Evolutionary conservation across 2,329 filamentous ascomycete genomes (phyloP), one percentile per base, ranked within the genome.

Genomic region (Aspergillus ruber): DNA sequence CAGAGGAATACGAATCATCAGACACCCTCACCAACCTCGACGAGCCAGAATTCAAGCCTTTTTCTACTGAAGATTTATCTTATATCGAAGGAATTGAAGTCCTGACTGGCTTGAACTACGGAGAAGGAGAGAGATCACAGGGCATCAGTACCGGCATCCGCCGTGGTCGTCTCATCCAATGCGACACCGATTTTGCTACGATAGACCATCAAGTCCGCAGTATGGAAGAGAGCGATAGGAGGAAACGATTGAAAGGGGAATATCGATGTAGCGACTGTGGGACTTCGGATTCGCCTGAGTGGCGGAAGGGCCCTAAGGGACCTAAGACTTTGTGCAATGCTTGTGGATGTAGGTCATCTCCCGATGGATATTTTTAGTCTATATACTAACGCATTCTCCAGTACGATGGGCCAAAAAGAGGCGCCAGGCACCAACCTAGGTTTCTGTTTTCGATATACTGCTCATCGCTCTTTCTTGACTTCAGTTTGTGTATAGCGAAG

Each of bases 221-320:
- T 17, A 77, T 77, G 10, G 83, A 62, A 23, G 62, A 63, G 42
- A 58, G 80, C 0, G 85, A 89, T 51, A 90, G 95, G 69, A 94
- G 85, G 65, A 84, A 94, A 75, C 95, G 95, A 66, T 74, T 88
- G 42, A 95, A 95, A 66, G 79, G 95, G 62, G 90, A 96, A 74
- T 96, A 96, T 64, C 88, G 95, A 33, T 97, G 91, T 68, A 91
- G 88, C 1, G 91, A 96, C 67, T 97, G 91, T 70, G 90, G 91
- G 75, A 96, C 89, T 0, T 77, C 94, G 36, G 90, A 96, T 63
- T 95, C 88, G 13, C 91, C 91, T 0, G 91, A 97, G 73, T 97
- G 91, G 91, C 80, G 91, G 52, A 96, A 95, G 67, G 91, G 91
- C 0, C 91, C 91, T 0, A 88, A 82, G 53, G 91, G 91, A 2